These are phyloP conservation scores for Populus hybrid DNA, from an alignment of 441 rosid species.

Conservation along the genomic window DNA sequence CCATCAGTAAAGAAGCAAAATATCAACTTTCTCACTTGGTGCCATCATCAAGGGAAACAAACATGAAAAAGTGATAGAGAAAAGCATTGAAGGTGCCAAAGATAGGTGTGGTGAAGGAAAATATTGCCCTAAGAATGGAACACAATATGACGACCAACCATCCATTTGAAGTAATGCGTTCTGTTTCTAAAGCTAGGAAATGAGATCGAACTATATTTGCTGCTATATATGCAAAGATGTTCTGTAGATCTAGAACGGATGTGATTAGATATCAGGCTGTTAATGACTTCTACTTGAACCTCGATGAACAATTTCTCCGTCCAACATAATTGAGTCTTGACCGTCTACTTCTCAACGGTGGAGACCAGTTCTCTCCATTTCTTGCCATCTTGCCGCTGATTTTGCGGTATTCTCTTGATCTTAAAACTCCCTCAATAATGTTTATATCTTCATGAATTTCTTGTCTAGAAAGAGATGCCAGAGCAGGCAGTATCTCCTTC, in stretches of 20 bases:
- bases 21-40: not conserved
- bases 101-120: not conserved
- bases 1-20: no score
- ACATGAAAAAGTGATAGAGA: not conserved
- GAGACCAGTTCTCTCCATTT: slow-evolving; percentile 30
- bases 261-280: slow-evolving; percentile 7
- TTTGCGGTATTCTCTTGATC: slow-evolving; percentile 76
- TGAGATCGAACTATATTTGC: not conserved
- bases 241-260: not conserved
- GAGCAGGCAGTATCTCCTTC: slow-evolving; percentile 64
- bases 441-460: slow-evolving; percentile 73
- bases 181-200: slow-evolving; percentile 9
- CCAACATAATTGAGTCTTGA: slow-evolving; percentile 27
- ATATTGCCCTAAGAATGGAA: not conserved
- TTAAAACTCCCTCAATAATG: slow-evolving; percentile 65
- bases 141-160: not conserved
- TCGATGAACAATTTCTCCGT: slow-evolving; percentile 27
- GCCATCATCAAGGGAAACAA: not conserved
- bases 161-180: not conserved
- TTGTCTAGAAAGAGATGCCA: slow-evolving; percentile 58
- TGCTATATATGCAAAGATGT: not conserved
- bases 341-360: slow-evolving; percentile 35
- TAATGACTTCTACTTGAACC: slow-evolving; percentile 10
- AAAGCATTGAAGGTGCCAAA: not conserved
- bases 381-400: slow-evolving; percentile 42